These are phyloP conservation scores for Sporothrix inflata DNA, from an alignment of 2,329 filamentous ascomycete species.

Conservation along the genomic window DNA sequence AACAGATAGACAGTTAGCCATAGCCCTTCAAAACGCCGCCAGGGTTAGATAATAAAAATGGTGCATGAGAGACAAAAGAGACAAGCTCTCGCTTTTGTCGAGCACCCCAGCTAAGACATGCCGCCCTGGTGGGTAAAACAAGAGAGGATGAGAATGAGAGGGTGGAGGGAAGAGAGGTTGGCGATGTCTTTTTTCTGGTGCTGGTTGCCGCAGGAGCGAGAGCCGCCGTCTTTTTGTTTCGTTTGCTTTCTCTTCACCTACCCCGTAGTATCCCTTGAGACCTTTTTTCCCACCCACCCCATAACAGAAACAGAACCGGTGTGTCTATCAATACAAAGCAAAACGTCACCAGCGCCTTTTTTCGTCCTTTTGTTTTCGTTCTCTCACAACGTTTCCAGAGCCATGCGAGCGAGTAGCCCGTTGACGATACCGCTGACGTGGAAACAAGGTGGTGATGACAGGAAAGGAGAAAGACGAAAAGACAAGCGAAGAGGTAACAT, in stretches of 20 bases:
- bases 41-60: constrained; percentile 20
- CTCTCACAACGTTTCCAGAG: not conserved
- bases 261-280: constrained; percentile 13
- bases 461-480: not conserved
- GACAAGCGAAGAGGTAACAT: not conserved
- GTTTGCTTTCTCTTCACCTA: constrained; percentile 4
- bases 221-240: not conserved
- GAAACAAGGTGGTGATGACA: not conserved
- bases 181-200: not conserved
- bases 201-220: constrained; percentile 4
- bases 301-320: constrained; percentile 32
- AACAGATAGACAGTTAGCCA: constrained; percentile 22
- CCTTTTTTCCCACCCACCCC: constrained; percentile 24
- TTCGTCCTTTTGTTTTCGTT: constrained; percentile 26
- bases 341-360: constrained; percentile 33
- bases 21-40: constrained; percentile 27
- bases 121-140: not conserved
- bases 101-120: constrained; percentile 5
- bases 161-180: not conserved
- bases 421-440: not conserved
- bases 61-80: not conserved
- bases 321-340: constrained; percentile 42
- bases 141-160: no score
- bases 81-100: not conserved
- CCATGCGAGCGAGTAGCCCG: not conserved